Conservation (phyloP, 257 asterid species). For the Buddleja alternifolia region DNA sequence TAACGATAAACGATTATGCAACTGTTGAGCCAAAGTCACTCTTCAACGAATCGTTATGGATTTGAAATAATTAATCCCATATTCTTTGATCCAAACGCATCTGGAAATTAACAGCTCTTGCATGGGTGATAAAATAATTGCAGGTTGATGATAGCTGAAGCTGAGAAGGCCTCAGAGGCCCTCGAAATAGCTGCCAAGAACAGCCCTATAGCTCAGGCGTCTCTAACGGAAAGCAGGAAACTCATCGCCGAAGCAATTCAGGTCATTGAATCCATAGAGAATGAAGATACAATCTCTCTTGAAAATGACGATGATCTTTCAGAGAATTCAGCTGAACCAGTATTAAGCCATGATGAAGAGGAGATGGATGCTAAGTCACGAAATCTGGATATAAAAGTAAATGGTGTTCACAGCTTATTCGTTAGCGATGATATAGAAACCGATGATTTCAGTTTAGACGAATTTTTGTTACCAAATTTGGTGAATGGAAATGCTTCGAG, state of each 20-base stretch:
- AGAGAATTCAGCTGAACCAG: conserved; percentile 27
- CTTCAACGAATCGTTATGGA: too few species aligned
- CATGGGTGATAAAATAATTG: conserved; percentile 6
- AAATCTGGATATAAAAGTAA: conserved; percentile 35
- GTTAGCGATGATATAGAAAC: conserved; percentile 25
- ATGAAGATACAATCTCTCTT: conserved; percentile 34
- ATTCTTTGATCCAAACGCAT: too few species aligned
- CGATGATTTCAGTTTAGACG: conserved; percentile 31
- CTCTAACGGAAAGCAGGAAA: conserved; percentile 70
- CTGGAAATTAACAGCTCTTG: conserved; percentile 1
- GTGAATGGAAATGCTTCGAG: conserved; percentile 37
- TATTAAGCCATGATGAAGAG: conserved; percentile 22
- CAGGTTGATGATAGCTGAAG: conserved; percentile 89
- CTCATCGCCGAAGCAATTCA: conserved; percentile 77
- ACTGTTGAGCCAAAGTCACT: too few species aligned
- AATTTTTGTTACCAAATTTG: conserved; percentile 37
- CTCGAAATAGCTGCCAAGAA: conserved; percentile 72
- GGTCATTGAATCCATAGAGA: conserved; percentile 57
- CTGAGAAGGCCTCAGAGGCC: conserved; percentile 86
- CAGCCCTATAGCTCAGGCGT: conserved; percentile 69
- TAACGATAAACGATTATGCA: too few species aligned
- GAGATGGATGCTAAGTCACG: conserved; percentile 24
- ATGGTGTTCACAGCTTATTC: conserved; percentile 51
- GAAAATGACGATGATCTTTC: conserved; percentile 28
- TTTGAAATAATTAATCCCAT: too few species aligned